phyloP scores from a whole-genome alignment of 139 green algal genomes.

The Haematococcus lacustris region DNA sequence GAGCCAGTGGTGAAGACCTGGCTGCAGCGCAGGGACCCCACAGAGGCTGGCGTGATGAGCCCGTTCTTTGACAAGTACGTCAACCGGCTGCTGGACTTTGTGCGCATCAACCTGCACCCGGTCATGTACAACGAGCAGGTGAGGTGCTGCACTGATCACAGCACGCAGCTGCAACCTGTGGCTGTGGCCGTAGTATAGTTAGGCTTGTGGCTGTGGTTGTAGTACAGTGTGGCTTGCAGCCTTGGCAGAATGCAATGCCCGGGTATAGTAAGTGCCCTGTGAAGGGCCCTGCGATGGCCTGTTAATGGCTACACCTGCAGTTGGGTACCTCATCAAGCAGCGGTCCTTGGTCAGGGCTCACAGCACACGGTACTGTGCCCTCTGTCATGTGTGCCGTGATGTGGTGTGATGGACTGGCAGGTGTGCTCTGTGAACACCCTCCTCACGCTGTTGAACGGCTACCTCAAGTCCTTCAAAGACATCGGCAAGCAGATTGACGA shows the following conservation, averaged over 20 bases:
- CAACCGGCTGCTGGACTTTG: conserved; percentile 62
- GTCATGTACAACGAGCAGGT: conserved; percentile 82
- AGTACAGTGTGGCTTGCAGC: conserved; percentile 88
- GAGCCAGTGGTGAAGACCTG: conserved; percentile 75
- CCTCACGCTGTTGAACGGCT: conserved; percentile 73
- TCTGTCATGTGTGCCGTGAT: too few species aligned
- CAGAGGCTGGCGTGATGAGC: conserved; percentile 51
- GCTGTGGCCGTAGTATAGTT: too few species aligned
- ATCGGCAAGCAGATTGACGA: conserved; percentile 26
- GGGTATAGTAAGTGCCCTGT: too few species aligned
- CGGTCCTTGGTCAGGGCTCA: too few species aligned
- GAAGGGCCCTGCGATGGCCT: too few species aligned
- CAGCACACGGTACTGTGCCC: too few species aligned
- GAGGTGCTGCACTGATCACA: too few species aligned
- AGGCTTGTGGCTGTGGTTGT: conserved; percentile 91
- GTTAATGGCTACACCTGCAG: too few species aligned
- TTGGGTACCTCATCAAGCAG: too few species aligned
- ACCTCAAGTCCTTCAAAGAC: conserved; percentile 38
- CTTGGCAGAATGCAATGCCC: too few species aligned
- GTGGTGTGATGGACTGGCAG: too few species aligned
- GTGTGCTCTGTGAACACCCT: conserved; percentile 73
- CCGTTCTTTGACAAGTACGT: conserved; percentile 82
- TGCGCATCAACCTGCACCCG: conserved; percentile 60
- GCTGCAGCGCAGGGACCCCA: conserved; percentile 51
- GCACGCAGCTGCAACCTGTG: too few species aligned